Evolutionary conservation across 306 rosid species (phyloP).

Genomic region (Arachis hypogaea): DNA sequence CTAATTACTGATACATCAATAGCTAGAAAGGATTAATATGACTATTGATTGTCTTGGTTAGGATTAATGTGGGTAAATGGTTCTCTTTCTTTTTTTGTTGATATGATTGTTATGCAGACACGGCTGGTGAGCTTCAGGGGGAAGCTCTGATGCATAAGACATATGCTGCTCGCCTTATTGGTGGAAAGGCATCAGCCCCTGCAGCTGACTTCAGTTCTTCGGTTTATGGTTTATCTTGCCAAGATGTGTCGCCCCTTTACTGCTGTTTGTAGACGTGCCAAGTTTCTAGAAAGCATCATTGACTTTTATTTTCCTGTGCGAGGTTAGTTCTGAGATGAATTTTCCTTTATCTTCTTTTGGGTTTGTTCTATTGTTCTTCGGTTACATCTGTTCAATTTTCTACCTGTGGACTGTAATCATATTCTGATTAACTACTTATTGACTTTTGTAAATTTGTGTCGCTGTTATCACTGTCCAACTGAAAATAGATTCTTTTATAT

Average conservation of each 20-base stretch:
- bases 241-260: constrained; percentile 92
- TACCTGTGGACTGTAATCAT: background rate
- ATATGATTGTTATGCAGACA: constrained; percentile 57
- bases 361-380: background rate
- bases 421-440: constrained; percentile 21
- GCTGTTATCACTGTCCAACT: constrained; percentile 5
- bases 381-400: constrained; percentile 25
- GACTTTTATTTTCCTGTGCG: constrained; percentile 95
- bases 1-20: too few species aligned
- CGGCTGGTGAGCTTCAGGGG: constrained; percentile 98
- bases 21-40: too few species aligned
- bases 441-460: background rate
- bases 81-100: too few species aligned
- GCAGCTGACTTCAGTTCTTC: constrained; percentile 93
- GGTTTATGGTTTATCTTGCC: constrained; percentile 97
- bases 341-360: background rate
- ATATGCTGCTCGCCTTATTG: constrained; percentile 99
- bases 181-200: constrained; percentile 99
- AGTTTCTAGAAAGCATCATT: constrained; percentile 93
- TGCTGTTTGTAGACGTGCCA: constrained; percentile 84
- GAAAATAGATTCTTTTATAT: constrained; percentile 16
- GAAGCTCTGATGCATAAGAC: constrained; percentile 99
- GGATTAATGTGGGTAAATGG: too few species aligned
- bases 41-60: too few species aligned
- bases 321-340: constrained; percentile 64